Evolutionary conservation across 2,329 filamentous ascomycete species (phyloP), one percentile per base, ranked within the genome.

Genomic region (Apiospora aurea): DNA sequence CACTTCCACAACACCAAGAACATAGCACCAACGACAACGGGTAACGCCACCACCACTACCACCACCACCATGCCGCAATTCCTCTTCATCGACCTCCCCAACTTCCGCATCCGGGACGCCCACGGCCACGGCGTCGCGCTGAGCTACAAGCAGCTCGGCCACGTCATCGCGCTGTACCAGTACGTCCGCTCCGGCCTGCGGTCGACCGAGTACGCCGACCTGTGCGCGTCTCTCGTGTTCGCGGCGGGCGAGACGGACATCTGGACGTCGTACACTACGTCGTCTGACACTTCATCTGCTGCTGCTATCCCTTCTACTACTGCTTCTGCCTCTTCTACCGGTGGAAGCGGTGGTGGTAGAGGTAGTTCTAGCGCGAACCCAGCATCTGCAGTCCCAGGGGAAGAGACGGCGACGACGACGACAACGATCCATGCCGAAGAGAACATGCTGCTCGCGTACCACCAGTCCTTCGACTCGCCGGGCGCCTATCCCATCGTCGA

Each of bases 401-500:
- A 5, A 4, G 26, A 16, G 1, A 7, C 26, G 1, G 8, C 16
- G 6, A 10, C 16, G 2, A 14, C 29, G 21, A 21, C 53, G 16
- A 53, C 49, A 2, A 57, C 51, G 34, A 41, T 74, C 43, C 78
- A 80, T 67, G 78, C 79, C 13, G 79, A 79, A 38, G 79, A 80
- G 72, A 78, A 78, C 70, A 75, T 79, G 61, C 73, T 80, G n/a
- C 72, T 78, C 2, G 73, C 75, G 4, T 79, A 80, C 71, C 79
- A 77, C 73, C 53, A 77, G 34, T 73, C 75, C 41, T 80, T 80
- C 74, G 77, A 79, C 74, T 78, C 77, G 0, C 79, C 79, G 0
- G 79, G 79, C 0, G 76, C 79, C 0, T 80, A 78, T 68, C 79
- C 79, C 0, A 79, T 80, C 71, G 74, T 79, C 21, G 78, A 79